Evolutionary conservation across 441 rosid genomes (phyloP), one percentile per base, ranked within the genome.

Genomic region (Syzygium syzygioides): DNA sequence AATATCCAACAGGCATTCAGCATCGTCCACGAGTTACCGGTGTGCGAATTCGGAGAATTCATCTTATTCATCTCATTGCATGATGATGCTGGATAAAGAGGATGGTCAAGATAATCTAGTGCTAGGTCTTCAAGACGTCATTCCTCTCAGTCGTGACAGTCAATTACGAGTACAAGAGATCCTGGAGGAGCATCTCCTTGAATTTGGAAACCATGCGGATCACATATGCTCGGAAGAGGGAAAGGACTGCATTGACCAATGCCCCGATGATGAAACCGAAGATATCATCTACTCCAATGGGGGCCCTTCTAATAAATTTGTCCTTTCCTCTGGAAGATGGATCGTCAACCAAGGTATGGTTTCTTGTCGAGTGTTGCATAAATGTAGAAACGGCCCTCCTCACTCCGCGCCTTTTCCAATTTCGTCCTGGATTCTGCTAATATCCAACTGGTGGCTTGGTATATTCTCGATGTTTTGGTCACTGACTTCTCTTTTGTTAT

Each of bases 301-400:
- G 37, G 87, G 15, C 54, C 92, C 89, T 90, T 85, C 91, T 68
- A 89, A 90, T 87, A 86, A n/a, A 4, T 92, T 85, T 87, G 93
- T 93, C 85, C 95, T 94, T 86, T 94, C 96, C 52, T 94, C 96
- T 17, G 96, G 94, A 87, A 93, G 96, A 91, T 93, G 94, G 96
- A 85, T 85, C 28, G 86, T 91, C 86, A 89, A 92, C 91, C 92
- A 88, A 96, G 96, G 97, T 96, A 93, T 45, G 52, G 28, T 14
- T 45, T 25, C 48, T 86, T 12, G 26, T 85, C 37, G 52, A 15
- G n/a, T 18, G 10, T 85, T 2, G 7, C 32, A 23, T 17, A 55
- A n/a, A 25, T 66, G 25, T 54, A 15, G 55, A 41, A 55, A 54
- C 13, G 4, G n/a, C n/a, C n/a, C 53, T 76, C 83, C 83, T 76